Evolutionary conservation across 192 early-diverging fungal species (phyloP).

Genomic region (Umbelopsis isabellina): DNA sequence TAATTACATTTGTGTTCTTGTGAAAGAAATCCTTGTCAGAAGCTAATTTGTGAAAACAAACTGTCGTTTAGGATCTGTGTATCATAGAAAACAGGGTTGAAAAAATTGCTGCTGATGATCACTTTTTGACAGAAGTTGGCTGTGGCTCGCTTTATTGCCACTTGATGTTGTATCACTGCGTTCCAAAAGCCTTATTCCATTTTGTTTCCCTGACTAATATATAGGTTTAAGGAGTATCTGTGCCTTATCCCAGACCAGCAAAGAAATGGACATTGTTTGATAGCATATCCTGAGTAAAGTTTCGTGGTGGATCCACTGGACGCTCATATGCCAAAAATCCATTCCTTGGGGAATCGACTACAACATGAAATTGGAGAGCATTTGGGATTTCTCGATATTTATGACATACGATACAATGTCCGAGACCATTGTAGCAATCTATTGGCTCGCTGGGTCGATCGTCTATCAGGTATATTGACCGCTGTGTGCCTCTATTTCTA

Average conservation of each 20-base stretch:
- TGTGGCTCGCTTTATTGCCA: too few species aligned
- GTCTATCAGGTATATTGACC: slow-evolving; percentile 15
- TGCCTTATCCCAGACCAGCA: neutral
- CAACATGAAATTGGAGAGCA: slow-evolving; percentile 12
- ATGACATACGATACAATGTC: slow-evolving; percentile 7
- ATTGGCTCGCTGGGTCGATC: slow-evolving; percentile 5
- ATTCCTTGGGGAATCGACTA: slow-evolving; percentile 12
- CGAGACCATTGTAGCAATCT: slow-evolving; percentile 2
- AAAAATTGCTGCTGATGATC: too few species aligned
- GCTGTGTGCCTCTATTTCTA: neutral
- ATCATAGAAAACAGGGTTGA: too few species aligned
- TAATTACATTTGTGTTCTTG: too few species aligned
- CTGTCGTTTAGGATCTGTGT: too few species aligned
- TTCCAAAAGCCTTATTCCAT: too few species aligned
- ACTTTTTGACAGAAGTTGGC: too few species aligned
- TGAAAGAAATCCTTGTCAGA: too few species aligned
- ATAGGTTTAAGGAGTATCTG: neutral
- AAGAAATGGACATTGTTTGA: slow-evolving; percentile 22
- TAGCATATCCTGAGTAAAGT: slow-evolving; percentile 15
- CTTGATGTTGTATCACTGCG: too few species aligned
- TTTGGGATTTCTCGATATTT: neutral
- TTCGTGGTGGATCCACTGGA: neutral
- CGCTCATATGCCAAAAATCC: slow-evolving; percentile 19
- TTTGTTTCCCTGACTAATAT: neutral
- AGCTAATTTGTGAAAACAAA: too few species aligned